Evolutionary conservation across 2,329 filamentous ascomycete species (phyloP), one percentile per base, ranked within the genome.

Genomic region (Ramichloridium luteum): DNA sequence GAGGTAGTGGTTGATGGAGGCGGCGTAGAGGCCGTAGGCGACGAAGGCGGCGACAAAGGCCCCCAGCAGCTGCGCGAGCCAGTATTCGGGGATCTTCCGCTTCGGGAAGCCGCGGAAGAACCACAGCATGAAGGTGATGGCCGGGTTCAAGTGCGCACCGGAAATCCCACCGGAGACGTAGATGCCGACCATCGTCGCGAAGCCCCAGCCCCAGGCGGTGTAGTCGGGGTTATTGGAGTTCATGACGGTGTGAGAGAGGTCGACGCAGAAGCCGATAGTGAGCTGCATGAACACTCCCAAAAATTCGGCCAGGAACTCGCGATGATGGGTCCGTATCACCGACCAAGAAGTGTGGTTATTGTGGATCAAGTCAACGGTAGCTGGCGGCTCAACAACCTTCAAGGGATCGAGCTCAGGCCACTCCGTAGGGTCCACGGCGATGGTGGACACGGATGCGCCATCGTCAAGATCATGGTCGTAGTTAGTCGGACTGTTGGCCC

Each of bases 291-390:
- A 35, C 36, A 67, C 65, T 3, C 60, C 66, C 6, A 73, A 56
- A 2, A 65, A 58, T 39, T 73, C 68, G 1, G 67, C 68, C 2
- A 70, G 53, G 16, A 65, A 63, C 44, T 72, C 67, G 8, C 67
- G 60, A 41, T 68, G 62, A 20, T 62, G 57, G 0, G 64, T 63
- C 13, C 68, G 60, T 14, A 70, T 28, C 6, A 63, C 54, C 17
- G 63, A 58, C 67, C 68, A 62, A 42, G 58, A 45, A 14, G 63
- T 49, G 30, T 51, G 47, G 29, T 47, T 45, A 43, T 68, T 69
- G 31, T 67, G 61, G 16, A 68, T 55, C 40, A 66, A 64, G 12
- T 67, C 59, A 38, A 63, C 61, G 2, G 56, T 41, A 9, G 27
- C 16, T 6, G 29, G 39, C 10, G 59, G 50, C 31, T 62, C 58